These are phyloP conservation scores for Phytophthora pluvialis DNA, from an alignment of 352 stramenopile species.

Conservation along the genomic window DNA sequence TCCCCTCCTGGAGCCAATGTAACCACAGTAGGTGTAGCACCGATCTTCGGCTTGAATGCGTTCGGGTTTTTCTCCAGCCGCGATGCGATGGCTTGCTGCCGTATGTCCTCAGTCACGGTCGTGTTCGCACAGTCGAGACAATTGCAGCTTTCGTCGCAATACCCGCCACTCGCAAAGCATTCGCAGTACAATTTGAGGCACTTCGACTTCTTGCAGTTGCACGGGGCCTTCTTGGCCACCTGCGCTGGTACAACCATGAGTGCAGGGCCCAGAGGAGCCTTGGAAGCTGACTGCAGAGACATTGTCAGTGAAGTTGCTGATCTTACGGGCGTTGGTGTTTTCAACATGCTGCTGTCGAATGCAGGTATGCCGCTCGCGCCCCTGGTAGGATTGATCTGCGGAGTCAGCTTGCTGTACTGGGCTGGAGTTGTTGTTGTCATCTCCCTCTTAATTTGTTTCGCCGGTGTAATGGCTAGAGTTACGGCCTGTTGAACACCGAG, in stretches of 20 bases:
- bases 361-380: constrained; percentile 5
- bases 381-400: constrained; percentile 4
- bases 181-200: constrained; percentile 97
- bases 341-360: constrained; percentile 25
- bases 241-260: constrained; percentile 13
- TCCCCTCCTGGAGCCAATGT: constrained; percentile 16
- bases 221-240: constrained; percentile 74
- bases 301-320: constrained; percentile 24
- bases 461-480: constrained; percentile 20
- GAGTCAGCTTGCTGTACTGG: constrained; percentile 12
- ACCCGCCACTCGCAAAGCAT: constrained; percentile 93
- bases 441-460: constrained; percentile 37
- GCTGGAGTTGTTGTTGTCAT: constrained; percentile 13
- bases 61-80: constrained; percentile 95
- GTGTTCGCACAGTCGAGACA: constrained; percentile 94
- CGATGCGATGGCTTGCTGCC: constrained; percentile 86
- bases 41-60: constrained; percentile 97
- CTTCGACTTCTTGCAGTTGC: constrained; percentile 98
- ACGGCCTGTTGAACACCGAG: constrained; percentile 14
- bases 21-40: constrained; percentile 38
- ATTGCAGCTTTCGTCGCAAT: constrained; percentile 94
- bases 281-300: constrained; percentile 35
- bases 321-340: constrained; percentile 37
- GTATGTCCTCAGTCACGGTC: constrained; percentile 59
- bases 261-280: constrained; percentile 12